phyloP scores from a whole-genome alignment of 1,284 basidiomycete species.

The Cystobasidium slooffiae region DNA sequence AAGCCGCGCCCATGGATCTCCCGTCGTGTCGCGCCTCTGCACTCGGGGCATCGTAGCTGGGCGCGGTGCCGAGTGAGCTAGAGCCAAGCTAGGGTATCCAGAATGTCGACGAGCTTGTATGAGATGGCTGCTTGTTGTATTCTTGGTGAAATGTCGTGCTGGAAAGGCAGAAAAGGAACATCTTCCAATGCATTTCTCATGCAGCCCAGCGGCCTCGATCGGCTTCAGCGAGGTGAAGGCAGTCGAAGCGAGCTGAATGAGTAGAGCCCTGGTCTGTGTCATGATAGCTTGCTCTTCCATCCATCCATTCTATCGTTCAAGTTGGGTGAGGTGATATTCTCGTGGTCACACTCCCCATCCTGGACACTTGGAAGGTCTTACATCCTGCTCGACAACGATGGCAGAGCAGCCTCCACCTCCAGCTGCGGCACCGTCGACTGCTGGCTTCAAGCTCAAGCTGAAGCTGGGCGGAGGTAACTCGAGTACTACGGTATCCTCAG shows the following conservation, averaged over 20 bases:
- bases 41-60: slow-evolving; percentile 20
- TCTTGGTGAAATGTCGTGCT: no score
- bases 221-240: no score
- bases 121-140: neutral
- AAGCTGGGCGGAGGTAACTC: slow-evolving; percentile 36
- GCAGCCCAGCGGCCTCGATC: no score
- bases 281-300: no score
- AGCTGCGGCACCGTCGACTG: slow-evolving; percentile 11
- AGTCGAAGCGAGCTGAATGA: no score
- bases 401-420: slow-evolving; percentile 19
- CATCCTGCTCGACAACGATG: neutral
- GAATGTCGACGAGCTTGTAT: neutral
- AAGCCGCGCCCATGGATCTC: slow-evolving; percentile 22
- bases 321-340: no score
- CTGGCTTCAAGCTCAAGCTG: slow-evolving; percentile 44
- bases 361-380: no score
- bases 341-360: no score
- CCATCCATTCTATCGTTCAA: no score
- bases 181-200: no score
- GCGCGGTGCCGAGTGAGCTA: neutral
- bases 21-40: slow-evolving; percentile 3
- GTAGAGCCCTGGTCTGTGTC: no score
- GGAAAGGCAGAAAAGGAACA: no score
- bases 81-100: slow-evolving; percentile 1
- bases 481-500: slow-evolving; percentile 6